A percentile compares a stretch with the other conserved stretches of the same genome.
Conservation (phyloP, 768 basidiomycete species). For the Lactarius hatsudake region DNA sequence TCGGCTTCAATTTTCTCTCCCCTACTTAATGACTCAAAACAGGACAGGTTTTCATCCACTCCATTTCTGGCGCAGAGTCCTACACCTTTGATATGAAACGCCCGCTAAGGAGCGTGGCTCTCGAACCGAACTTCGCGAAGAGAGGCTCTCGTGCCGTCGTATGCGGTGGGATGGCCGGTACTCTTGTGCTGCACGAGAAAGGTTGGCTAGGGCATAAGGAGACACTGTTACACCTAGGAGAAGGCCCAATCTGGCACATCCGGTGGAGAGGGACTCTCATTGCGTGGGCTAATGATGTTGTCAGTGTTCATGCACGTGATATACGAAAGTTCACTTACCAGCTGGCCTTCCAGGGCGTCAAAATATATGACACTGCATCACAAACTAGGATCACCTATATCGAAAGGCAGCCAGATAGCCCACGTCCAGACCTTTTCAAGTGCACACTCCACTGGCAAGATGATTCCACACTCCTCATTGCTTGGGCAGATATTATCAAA, state of each 20-base stretch:
- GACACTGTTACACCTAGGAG: constrained; percentile 73
- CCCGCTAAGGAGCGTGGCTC: constrained; percentile 83
- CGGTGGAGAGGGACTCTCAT: constrained; percentile 85
- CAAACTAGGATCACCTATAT: constrained; percentile 81
- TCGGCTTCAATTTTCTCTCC: neutral
- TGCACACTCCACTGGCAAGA: constrained; percentile 92
- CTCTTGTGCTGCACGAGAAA: constrained; percentile 85
- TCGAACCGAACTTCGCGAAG: constrained; percentile 89
- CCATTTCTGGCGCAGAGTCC: constrained; percentile 71
- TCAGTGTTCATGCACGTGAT: constrained; percentile 37
- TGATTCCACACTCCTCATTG: constrained; percentile 83
- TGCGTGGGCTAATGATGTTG: constrained; percentile 94
- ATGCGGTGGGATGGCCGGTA: constrained; percentile 89
- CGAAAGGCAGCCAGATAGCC: constrained; percentile 76
- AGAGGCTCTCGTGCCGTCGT: constrained; percentile 75
- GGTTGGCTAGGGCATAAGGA: constrained; percentile 97
- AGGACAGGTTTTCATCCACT: constrained; percentile 92
- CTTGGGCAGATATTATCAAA: constrained; percentile 93
- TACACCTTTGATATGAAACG: constrained; percentile 90
- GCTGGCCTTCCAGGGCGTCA: constrained; percentile 67
- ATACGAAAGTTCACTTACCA: constrained; percentile 6
- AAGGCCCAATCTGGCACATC: constrained; percentile 93
- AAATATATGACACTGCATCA: constrained; percentile 83
- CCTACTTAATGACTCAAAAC: constrained; percentile 23
- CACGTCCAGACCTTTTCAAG: constrained; percentile 93